Base-by-base conservation (phyloP, 2,329 filamentous ascomycete species). In the Talaromyces sp. region DNA sequence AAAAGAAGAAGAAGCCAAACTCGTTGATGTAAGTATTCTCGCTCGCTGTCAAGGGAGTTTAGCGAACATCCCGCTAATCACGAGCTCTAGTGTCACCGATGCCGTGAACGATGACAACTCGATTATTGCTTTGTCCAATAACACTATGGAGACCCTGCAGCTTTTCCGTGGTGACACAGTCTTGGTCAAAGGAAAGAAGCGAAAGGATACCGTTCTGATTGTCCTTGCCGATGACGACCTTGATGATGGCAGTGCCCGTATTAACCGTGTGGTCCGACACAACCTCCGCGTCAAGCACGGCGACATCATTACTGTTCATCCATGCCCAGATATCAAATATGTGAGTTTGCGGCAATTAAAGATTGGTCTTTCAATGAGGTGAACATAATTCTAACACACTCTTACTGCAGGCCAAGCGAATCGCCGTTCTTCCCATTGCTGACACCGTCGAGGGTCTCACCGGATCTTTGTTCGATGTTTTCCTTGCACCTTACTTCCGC, bases 1-100 rank as follows among this genome's bases (percentile, higher is more conserved):
- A 97, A 84, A 98, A 98, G 86, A 99, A 99, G 90, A 99, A 99
- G 93, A 99, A 99, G 91, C 93, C 93, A 72, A 99, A 99, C 82
- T 96, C 93, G 75, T 82, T 99, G 78, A 96, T 99, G 92, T 96
- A 84, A 78, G 88, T 79, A 50, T 35, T 16, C 40, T 44, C 18
- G 52, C 37, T 52, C 31, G 59, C 39, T 14, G 35, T 9, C 59
- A 44, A 55, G 28, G 48, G 37, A 42, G 23, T 21, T 39, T 25
- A 42, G 25, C 37, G 37, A 42, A 31, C 46, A 35, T 44, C 37
- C 6, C 14, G n/a, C 67, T 61, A 44, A 63, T 61, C 56, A 59
- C 63, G 50, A 46, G 52, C 60, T 61, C 69, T 73, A 96, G 92
- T 82, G 95, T 99, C 69, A 98, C 95, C 75, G 96, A 99, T 86